These are phyloP conservation scores for Lophiostoma macrostomum DNA, from an alignment of 495 filamentous ascomycete species.

Conservation along the genomic window DNA sequence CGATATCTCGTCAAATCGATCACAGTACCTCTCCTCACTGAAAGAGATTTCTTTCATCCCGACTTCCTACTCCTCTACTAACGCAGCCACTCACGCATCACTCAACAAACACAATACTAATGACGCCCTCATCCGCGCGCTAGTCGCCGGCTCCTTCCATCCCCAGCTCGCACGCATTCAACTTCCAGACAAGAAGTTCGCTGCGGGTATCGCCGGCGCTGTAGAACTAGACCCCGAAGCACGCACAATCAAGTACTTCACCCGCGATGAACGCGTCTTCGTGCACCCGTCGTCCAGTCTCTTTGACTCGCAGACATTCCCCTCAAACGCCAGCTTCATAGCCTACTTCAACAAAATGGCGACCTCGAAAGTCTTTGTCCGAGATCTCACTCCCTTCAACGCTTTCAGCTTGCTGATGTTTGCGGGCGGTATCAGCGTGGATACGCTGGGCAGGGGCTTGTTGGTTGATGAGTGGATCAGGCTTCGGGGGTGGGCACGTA, in stretches of 20 bases:
- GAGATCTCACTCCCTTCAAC: constrained; percentile 92
- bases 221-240: constrained; percentile 93
- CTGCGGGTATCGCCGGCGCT: constrained; percentile 75
- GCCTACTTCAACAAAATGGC: constrained; percentile 87
- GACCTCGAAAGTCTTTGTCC: constrained; percentile 82
- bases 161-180: constrained; percentile 88
- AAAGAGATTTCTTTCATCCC: constrained; percentile 80
- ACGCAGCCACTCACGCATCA: constrained; percentile 11
- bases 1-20: constrained; percentile 81
- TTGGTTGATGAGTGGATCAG: constrained; percentile 92
- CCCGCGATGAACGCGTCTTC: constrained; percentile 84
- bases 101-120: constrained; percentile 51
- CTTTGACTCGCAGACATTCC: constrained; percentile 74
- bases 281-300: constrained; percentile 84
- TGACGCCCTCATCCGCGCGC: constrained; percentile 67
- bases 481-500: constrained; percentile 87
- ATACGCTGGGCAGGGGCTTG: constrained; percentile 82
- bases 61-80: constrained; percentile 41
- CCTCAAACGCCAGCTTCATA: constrained; percentile 65
- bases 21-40: constrained; percentile 81
- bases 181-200: constrained; percentile 93
- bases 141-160: constrained; percentile 87
- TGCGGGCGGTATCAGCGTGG: constrained; percentile 75
- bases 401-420: constrained; percentile 89
- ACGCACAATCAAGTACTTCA: constrained; percentile 85